phyloP scores from a whole-genome alignment of 495 filamentous ascomycete genomes.

The Aspergillus cristatus region DNA sequence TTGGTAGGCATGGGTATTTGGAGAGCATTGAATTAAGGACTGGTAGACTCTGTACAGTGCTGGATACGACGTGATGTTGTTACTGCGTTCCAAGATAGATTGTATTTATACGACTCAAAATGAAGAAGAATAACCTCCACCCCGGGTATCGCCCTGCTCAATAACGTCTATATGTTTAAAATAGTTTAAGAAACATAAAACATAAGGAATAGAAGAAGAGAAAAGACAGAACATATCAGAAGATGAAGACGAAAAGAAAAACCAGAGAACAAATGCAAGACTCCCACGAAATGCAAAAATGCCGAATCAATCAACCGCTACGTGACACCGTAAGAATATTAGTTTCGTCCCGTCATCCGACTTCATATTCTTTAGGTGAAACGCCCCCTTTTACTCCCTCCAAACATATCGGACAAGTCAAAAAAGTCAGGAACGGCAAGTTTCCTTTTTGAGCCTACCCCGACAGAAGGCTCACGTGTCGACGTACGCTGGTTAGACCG shows the following conservation, averaged over 20 bases:
- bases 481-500: conserved; percentile 35
- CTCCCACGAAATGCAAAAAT: conserved; percentile 32
- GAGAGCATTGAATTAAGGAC: conserved; percentile 43
- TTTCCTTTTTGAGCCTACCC: conserved; percentile 69
- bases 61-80: conserved; percentile 1
- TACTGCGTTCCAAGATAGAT: conserved; percentile 2
- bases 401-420: conserved; percentile 62
- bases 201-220: conserved; percentile 1
- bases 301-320: conserved; percentile 24
- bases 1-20: conserved; percentile 63
- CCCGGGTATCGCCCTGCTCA: conserved; percentile 32
- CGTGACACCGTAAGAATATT: conserved; percentile 30
- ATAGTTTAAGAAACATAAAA: conserved; percentile 7
- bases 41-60: not conserved
- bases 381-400: conserved; percentile 62
- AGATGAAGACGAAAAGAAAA: conserved; percentile 5
- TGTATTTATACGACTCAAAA: conserved; percentile 15
- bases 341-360: conserved; percentile 32
- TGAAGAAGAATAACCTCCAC: conserved; percentile 24
- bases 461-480: conserved; percentile 31
- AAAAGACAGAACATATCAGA: conserved; percentile 8
- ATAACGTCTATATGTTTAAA: conserved; percentile 35
- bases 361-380: conserved; percentile 45
- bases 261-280: conserved; percentile 25
- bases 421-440: conserved; percentile 73